Conservation (phyloP, 2,329 filamentous ascomycete genomes). For the Trichophaea hybrida region DNA sequence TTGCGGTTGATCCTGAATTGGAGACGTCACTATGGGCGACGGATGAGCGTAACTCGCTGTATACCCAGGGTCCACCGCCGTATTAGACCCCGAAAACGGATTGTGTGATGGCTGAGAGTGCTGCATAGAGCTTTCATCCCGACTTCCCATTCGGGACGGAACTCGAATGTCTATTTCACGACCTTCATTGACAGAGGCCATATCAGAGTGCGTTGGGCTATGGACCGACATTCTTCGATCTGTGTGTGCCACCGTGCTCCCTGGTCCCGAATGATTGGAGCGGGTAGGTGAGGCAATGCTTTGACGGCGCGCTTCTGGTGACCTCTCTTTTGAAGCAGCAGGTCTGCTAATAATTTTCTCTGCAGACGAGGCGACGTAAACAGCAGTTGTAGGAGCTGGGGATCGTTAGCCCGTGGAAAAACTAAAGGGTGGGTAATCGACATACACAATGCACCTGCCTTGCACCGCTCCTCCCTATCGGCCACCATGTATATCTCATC, state of each 20-base stretch:
- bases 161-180: conserved; percentile 12
- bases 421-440: neutral
- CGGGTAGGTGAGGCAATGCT: conserved; percentile 17
- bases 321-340: conserved; percentile 3
- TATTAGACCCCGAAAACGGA: conserved; percentile 16
- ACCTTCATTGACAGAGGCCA: conserved; percentile 11
- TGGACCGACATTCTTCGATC: conserved; percentile 17
- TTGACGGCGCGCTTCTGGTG: conserved; percentile 15
- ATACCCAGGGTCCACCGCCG: conserved; percentile 9
- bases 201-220: conserved; percentile 14
- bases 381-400: conserved; percentile 15
- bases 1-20: neutral
- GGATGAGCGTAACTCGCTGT: neutral
- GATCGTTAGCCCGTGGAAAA: conserved; percentile 7
- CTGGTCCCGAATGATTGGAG: conserved; percentile 1
- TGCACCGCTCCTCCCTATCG: conserved; percentile 20
- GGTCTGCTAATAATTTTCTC: conserved; percentile 23
- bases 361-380: conserved; percentile 21
- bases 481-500: conserved; percentile 24
- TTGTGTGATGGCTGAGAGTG: conserved; percentile 17
- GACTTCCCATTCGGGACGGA: conserved; percentile 12
- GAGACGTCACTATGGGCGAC: neutral
- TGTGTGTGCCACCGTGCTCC: conserved; percentile 8
- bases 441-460: conserved; percentile 18
- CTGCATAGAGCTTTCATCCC: conserved; percentile 5